Evolutionary conservation across 208 protist species (phyloP), one percentile per base, ranked within the genome.

Genomic region (Leishmania braziliensis): DNA sequence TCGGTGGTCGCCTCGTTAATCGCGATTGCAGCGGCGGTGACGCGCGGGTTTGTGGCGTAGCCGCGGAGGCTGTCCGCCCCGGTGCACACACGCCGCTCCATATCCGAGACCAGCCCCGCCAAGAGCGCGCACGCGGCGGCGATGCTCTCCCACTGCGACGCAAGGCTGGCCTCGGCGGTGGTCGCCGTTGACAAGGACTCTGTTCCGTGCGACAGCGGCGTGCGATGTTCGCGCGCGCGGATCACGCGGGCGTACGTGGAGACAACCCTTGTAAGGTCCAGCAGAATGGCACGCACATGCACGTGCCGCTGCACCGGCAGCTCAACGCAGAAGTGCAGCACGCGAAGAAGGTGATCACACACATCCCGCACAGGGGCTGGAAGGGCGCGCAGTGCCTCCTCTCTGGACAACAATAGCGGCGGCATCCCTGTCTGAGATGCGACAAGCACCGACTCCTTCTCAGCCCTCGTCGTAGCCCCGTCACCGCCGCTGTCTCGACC

Each of bases 231-330:
- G n/a, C 69, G 54, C 0, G 81, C 50, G 72, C 82, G 82, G 46
- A 75, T 72, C 9, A 78, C 54, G 51, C 74, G 70, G 20, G 79
- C 80, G 65, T 78, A 46, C 0, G 77, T 60, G 16, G 84, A 75
- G 23, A 96, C 76, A 12, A 97, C 73, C 5, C 84, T 70, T 3
- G 92, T 83, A 39, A 95, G 87, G 60, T 93, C 84, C 39, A 95
- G 84, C 65, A 97, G 84, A 9, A 93, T 81, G 58, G 75, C 36
- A n/a, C 91, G 91, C 73, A 97, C 65, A 12, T 87, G 60, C 23
- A 81, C 78, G 84, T 95, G 95, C 33, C 93, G 85, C 83, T 97
- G 94, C n/a, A 88, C 92, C 26, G 90, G 91, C 51, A 75, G 74
- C 65, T 72, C 54, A 5, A 97, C 86, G 36, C 77, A 68, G 14